Conservation (phyloP, 2,329 filamentous ascomycete genomes). For the Chaetomium strumarium region DNA sequence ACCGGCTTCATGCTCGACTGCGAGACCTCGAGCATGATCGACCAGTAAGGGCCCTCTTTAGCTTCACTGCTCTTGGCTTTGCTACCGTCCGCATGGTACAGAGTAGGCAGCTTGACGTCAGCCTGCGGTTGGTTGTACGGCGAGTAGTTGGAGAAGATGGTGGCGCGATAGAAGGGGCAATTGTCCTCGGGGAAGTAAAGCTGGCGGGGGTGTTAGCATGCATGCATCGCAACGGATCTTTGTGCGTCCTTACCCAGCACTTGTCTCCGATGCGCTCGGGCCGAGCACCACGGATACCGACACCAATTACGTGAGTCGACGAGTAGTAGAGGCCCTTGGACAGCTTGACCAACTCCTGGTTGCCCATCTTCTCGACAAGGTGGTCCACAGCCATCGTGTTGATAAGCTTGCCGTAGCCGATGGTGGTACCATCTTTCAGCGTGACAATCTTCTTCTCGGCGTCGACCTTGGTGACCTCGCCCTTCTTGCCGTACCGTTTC, state of each 20-base stretch:
- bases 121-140: conserved; percentile 91
- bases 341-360: conserved; percentile 74
- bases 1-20: conserved; percentile 95
- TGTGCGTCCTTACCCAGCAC: conserved; percentile 68
- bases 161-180: conserved; percentile 98
- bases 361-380: conserved; percentile 79
- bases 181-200: conserved; percentile 99
- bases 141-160: conserved; percentile 99
- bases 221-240: no score
- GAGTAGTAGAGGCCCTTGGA: conserved; percentile 95
- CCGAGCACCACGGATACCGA: conserved; percentile 84
- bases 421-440: conserved; percentile 75
- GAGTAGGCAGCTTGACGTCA: conserved; percentile 77
- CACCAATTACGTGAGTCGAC: conserved; percentile 92
- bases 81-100: conserved; percentile 79
- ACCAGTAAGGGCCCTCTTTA: conserved; percentile 95
- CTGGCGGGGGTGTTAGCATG: conserved; percentile 35
- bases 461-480: conserved; percentile 80
- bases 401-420: conserved; percentile 88
- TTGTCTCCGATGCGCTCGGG: conserved; percentile 98
- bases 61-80: conserved; percentile 67
- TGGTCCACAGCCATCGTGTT: conserved; percentile 95
- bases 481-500: conserved; percentile 80
- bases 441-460: conserved; percentile 77
- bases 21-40: conserved; percentile 98